Evolutionary conservation across 768 basidiomycete genomes (phyloP), one percentile per base, ranked within the genome.

Genomic region (Russula abietina): DNA sequence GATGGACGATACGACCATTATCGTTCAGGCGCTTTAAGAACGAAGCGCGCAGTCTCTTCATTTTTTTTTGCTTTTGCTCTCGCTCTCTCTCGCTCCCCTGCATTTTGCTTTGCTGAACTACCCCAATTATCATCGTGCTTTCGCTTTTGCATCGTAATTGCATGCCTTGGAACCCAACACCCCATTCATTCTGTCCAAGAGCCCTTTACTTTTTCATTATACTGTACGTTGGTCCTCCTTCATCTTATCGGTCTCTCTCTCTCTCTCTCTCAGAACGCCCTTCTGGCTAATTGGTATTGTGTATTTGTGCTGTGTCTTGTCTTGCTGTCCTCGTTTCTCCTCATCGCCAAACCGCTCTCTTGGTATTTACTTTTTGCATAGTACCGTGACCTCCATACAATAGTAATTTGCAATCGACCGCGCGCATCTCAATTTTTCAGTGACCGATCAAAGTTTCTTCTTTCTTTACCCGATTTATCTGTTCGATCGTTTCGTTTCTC

Each of bases 1-100:
- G 80, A 77, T 82, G 70, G 81, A 81, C 62, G 80, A 81, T 60
- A 75, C 77, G n/a, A 81, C 80, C 4, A 72, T 80, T 26, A 61
- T 81, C 36, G 75, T 81, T 38, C 79, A 79, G 62, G 60, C 58
- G 49, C 69, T 77, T 22, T 74, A 68, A 33, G n/a, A 30, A 57
- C 41, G 16, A 5, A 33, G 14, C n/a, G 14, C n/a, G 11, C 24
- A 2, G 22, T n/a, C 24, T 32, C 32, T 32, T 32, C 32, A 14
- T 28, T 30, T 10, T 45, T 22, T 45, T n/a, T 24, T 11, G 16
- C 16, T 36, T 14, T 43, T 16, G n/a, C n/a, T 33, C n/a, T 9
- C 51, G 3, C 10, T 2, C 28, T 2, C 28, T 2, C 28, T 30
- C 22, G n/a, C n/a, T n/a, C 16, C 24, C 14, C 26, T 11, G 48